These are phyloP conservation scores for Strobilomyces echinocephalus DNA, from an alignment of 768 basidiomycete genomes.

Conservation along the genomic window DNA sequence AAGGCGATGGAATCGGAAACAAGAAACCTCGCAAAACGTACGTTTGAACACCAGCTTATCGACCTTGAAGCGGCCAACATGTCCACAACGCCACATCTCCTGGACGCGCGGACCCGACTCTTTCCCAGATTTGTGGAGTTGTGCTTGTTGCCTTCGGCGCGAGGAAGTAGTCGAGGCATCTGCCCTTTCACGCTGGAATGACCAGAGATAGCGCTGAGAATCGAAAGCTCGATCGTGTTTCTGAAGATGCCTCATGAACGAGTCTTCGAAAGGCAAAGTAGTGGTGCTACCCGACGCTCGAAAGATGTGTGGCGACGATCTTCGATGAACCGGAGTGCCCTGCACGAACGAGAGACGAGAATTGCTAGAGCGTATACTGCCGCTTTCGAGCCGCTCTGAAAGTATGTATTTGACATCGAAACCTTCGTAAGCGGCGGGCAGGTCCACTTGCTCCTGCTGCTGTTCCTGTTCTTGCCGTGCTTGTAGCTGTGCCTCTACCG, in stretches of 20 bases:
- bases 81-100: constrained; percentile 64
- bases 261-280: constrained; percentile 36
- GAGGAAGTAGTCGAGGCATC: constrained; percentile 28
- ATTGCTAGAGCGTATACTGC: constrained; percentile 30
- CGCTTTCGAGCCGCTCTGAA: constrained; percentile 27
- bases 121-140: constrained; percentile 15
- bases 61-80: constrained; percentile 63
- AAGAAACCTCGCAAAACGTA: constrained; percentile 28
- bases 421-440: constrained; percentile 26
- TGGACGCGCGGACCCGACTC: constrained; percentile 31
- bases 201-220: constrained; percentile 48
- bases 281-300: constrained; percentile 30
- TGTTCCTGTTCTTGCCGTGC: constrained; percentile 13
- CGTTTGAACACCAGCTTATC: constrained; percentile 37
- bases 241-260: constrained; percentile 36
- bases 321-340: not conserved
- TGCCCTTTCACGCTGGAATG: constrained; percentile 50
- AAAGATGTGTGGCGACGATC: constrained; percentile 28
- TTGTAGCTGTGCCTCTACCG: constrained; percentile 41
- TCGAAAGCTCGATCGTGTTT: constrained; percentile 42
- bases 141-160: constrained; percentile 21
- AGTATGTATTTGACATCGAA: constrained; percentile 46
- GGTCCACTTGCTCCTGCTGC: not conserved
- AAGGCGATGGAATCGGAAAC: constrained; percentile 4
- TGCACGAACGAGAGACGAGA: constrained; percentile 21